Conservation (phyloP, 2,329 filamentous ascomycete genomes). For the Zasmidium citrigriseum region DNA sequence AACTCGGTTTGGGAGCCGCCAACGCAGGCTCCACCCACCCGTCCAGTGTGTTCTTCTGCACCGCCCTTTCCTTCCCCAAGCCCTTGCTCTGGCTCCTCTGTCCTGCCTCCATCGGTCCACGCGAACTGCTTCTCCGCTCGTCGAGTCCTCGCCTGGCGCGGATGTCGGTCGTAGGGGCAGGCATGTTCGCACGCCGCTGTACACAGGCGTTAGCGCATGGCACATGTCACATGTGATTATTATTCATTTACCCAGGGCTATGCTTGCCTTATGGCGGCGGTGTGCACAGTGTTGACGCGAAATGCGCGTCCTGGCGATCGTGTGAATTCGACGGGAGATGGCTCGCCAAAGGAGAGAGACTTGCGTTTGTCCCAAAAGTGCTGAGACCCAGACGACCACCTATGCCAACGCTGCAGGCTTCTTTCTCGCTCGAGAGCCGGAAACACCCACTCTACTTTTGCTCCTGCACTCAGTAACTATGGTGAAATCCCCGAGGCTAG, state of each 20-base stretch:
- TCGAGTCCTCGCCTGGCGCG: constrained; percentile 6
- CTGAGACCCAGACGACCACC: not conserved
- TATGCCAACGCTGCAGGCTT: not conserved
- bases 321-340: not conserved
- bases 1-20: constrained; percentile 63
- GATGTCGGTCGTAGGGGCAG: constrained; percentile 2
- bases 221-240: not conserved
- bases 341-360: not conserved
- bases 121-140: constrained; percentile 14
- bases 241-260: constrained; percentile 24
- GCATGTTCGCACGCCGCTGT: constrained; percentile 9
- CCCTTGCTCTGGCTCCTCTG: constrained; percentile 40
- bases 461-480: not conserved
- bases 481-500: not conserved
- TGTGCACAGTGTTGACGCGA: not conserved
- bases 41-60: constrained; percentile 35
- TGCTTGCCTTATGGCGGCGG: constrained; percentile 14
- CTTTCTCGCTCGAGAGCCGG: not conserved
- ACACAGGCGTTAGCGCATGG: constrained; percentile 8
- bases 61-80: constrained; percentile 28
- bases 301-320: constrained; percentile 3
- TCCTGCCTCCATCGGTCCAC: constrained; percentile 7
- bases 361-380: not conserved
- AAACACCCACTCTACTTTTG: not conserved
- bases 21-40: constrained; percentile 58